A percentile compares a stretch with the other conserved stretches of the same genome.
Conservation (phyloP, 2,329 filamentous ascomycete species). For the Ceratocystis colombiana region DNA sequence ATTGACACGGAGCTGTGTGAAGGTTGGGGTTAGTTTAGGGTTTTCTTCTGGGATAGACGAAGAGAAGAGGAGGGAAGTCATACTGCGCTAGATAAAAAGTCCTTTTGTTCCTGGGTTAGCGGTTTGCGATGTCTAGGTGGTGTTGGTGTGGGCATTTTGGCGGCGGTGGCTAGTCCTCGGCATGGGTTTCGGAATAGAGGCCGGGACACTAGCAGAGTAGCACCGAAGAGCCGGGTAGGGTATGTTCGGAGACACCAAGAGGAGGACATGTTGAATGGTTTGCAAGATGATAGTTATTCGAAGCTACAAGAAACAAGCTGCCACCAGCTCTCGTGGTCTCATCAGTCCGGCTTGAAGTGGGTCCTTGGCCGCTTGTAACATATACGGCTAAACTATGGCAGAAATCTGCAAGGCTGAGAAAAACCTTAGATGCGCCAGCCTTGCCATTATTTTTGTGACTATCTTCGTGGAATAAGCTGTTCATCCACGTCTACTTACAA, state of each 20-base stretch:
- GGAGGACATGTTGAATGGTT: not conserved
- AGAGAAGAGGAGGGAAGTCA: not conserved
- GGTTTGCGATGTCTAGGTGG: conserved; percentile 41
- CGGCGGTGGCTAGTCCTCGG: conserved; percentile 22
- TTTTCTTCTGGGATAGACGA: not conserved
- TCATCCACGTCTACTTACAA: not conserved
- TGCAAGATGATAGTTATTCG: not conserved
- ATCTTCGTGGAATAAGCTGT: not conserved
- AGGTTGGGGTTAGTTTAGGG: conserved; percentile 1
- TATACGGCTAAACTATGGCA: not conserved
- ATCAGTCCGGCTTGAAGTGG: not conserved
- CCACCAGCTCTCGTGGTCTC: too few species aligned
- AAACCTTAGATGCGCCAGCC: not conserved
- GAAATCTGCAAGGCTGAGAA: not conserved
- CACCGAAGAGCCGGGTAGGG: not conserved
- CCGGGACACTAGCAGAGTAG: not conserved
- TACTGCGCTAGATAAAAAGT: conserved; percentile 66
- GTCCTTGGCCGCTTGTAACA: not conserved
- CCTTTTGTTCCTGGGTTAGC: conserved; percentile 58
- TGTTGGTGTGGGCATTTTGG: conserved; percentile 29
- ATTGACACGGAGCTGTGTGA: conserved; percentile 70
- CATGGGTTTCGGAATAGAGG: not conserved
- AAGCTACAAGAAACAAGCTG: too few species aligned
- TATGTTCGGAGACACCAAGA: not conserved
- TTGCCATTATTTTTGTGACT: not conserved